phyloP scores from a whole-genome alignment of 2,329 filamentous ascomycete genomes.

The Emergomyces pasteurianus region DNA sequence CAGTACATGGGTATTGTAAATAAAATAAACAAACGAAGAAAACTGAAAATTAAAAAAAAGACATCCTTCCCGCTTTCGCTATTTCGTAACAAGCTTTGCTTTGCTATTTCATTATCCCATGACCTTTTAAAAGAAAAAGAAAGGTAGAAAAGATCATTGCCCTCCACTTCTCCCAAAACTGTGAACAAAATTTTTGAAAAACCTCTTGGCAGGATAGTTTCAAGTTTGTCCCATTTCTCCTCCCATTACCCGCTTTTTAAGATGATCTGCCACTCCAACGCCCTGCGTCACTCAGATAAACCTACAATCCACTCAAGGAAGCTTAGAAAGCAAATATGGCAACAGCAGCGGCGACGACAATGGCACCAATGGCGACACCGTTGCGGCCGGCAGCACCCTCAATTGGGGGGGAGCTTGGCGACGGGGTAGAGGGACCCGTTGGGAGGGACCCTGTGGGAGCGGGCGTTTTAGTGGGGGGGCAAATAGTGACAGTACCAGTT shows the following conservation, averaged over 20 bases:
- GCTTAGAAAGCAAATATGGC: constrained; percentile 13
- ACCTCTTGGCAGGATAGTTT: neutral
- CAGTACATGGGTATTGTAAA: neutral
- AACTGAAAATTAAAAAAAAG: neutral
- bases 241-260: neutral
- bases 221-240: neutral
- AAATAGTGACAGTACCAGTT: constrained; percentile 16
- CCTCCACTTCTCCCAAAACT: neutral
- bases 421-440: constrained; percentile 6
- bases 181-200: neutral
- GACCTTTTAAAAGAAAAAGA: neutral
- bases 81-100: neutral
- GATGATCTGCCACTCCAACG: neutral
- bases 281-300: neutral
- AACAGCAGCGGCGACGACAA: constrained; percentile 8
- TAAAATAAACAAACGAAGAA: neutral
- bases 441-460: constrained; percentile 6
- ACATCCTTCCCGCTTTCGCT: neutral
- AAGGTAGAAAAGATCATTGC: neutral
- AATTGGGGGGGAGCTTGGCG: constrained; percentile 5
- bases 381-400: constrained; percentile 10
- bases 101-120: neutral
- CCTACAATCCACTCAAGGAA: neutral
- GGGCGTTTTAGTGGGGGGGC: constrained; percentile 10
- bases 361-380: constrained; percentile 8